Evolutionary conservation across 106 monocot genomes (phyloP).

Genomic region (Dendrobium huoshanense): DNA sequence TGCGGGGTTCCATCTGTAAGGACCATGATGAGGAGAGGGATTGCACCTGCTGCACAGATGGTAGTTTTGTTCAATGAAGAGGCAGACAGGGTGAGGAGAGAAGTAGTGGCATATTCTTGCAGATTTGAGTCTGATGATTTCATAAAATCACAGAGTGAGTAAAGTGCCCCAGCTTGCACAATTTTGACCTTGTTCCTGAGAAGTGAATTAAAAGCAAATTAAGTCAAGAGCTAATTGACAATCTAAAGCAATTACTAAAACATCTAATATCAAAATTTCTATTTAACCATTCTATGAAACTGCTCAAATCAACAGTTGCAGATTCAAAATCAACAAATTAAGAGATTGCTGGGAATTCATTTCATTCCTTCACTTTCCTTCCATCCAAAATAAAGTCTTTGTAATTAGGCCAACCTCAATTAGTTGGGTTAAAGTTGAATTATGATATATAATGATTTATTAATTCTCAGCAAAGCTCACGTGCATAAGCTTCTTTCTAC

Average conservation of each 20-base stretch:
- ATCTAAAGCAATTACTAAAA: too few relatives aligned
- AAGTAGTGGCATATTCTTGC: constrained; percentile 66
- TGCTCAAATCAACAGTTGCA: too few relatives aligned
- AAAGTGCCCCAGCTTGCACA: constrained; percentile 58
- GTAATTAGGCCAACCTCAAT: too few relatives aligned
- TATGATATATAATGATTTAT: not conserved
- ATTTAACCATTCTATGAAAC: too few relatives aligned
- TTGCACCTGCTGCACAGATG: constrained; percentile 40
- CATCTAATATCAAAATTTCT: too few relatives aligned
- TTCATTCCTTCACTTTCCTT: too few relatives aligned
- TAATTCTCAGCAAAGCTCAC: not conserved
- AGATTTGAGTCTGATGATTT: constrained; percentile 37
- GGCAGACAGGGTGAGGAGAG: constrained; percentile 66
- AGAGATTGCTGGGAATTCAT: too few relatives aligned
- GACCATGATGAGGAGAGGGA: constrained; percentile 46
- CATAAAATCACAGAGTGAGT: constrained; percentile 47
- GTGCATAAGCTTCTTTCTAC: not conserved
- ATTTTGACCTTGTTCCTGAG: constrained; percentile 85
- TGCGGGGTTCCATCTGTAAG: constrained; percentile 51
- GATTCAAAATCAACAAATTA: too few relatives aligned
- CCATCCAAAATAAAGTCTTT: too few relatives aligned
- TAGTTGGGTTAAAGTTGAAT: too few relatives aligned
- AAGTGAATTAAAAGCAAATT: not conserved
- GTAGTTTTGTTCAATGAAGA: constrained; percentile 50
- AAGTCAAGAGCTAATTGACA: too few relatives aligned